Conservation (phyloP, 306 rosid species). For the Argentina anserina region DNA sequence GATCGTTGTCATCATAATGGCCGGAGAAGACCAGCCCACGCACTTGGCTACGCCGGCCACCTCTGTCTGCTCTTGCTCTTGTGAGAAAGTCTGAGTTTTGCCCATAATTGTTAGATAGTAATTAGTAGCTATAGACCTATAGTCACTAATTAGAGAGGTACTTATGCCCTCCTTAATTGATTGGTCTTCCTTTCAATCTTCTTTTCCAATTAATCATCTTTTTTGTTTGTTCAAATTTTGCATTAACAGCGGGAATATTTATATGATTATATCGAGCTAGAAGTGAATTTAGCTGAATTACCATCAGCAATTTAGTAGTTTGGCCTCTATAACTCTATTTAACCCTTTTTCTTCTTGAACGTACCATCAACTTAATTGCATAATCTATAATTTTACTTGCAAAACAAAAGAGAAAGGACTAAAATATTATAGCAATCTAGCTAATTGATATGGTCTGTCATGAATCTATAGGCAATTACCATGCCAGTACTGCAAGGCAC, state of each 20-base stretch:
- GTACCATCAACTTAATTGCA: no score
- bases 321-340: no score
- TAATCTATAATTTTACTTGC: no score
- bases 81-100: not conserved
- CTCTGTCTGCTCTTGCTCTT: not conserved
- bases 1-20: constrained; percentile 49
- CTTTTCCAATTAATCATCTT: not conserved
- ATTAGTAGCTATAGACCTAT: not conserved
- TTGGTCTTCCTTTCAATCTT: not conserved
- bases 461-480: no score
- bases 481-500: no score
- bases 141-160: not conserved
- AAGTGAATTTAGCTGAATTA: not conserved
- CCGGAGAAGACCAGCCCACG: constrained; percentile 45
- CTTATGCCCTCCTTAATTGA: not conserved
- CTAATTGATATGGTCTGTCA: no score
- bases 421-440: no score
- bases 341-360: no score
- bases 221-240: not conserved
- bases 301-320: no score
- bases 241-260: not conserved
- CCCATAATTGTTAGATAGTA: not conserved
- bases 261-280: not conserved
- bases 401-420: no score
- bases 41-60: constrained; percentile 35